These are phyloP conservation scores for Epicoccum sorghinum DNA, from an alignment of 2,329 filamentous ascomycete genomes.

Conservation along the genomic window DNA sequence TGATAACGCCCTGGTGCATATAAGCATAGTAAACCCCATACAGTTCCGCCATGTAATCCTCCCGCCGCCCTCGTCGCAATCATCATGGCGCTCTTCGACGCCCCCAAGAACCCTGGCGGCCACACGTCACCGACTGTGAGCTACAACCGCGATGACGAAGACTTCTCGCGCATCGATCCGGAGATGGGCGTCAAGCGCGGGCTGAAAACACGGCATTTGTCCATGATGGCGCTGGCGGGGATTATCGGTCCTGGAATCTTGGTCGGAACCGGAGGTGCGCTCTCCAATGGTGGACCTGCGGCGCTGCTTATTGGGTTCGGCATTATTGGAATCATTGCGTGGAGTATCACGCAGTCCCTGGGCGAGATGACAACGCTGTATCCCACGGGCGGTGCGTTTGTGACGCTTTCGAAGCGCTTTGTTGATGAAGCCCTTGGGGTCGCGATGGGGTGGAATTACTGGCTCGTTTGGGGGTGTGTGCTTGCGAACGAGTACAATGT, in stretches of 20 bases:
- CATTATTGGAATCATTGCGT: conserved; percentile 72
- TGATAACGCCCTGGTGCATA: conserved; percentile 11
- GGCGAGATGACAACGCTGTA: conserved; percentile 77
- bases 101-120: conserved; percentile 21
- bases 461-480: conserved; percentile 68
- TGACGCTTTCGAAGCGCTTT: conserved; percentile 72
- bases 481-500: conserved; percentile 75
- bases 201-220: conserved; percentile 70
- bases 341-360: conserved; percentile 72
- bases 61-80: neutral
- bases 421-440: conserved; percentile 26
- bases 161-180: conserved; percentile 56
- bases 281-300: conserved; percentile 72
- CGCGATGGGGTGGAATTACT: conserved; percentile 43
- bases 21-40: conserved; percentile 1
- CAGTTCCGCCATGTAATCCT: conserved; percentile 3
- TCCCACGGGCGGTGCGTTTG: conserved; percentile 73
- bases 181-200: conserved; percentile 71
- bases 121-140: conserved; percentile 26
- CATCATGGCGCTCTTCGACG: conserved; percentile 30
- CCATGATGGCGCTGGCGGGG: conserved; percentile 60
- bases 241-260: conserved; percentile 73
- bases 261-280: conserved; percentile 72
- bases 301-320: conserved; percentile 77
- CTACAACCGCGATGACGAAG: conserved; percentile 32